Evolutionary conservation across 2,329 filamentous ascomycete genomes (phyloP), one percentile per base, ranked within the genome.

Genomic region (Sporothrix humicola): DNA sequence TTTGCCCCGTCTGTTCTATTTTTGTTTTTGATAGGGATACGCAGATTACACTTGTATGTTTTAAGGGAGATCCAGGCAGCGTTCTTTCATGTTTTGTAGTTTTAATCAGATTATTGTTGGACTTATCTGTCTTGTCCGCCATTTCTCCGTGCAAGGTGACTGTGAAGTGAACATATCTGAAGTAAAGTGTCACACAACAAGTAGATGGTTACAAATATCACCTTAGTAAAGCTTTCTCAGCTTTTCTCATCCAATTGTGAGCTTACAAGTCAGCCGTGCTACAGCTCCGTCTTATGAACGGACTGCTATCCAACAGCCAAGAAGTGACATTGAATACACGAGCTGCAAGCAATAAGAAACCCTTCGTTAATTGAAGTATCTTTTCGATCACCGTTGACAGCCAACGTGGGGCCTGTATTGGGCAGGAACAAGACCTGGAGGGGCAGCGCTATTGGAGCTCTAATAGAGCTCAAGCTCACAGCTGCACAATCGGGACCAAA

Each of bases 11-110:
- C 26, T 69, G 12, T 44, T 42, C 17, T 54, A 37, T 56, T 52
- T 31, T 26, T 9, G n/a, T 63, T 4, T 63, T 20, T 66, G 61
- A 48, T 66, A 46, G 42, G 59, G 71, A 72, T 68, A 68, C 50
- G 71, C 71, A 69, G 63, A 44, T 54, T 50, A 63, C 52, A 59
- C 54, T 73, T 72, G 71, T 69, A 72, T 44, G 71, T 69, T 72
- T 72, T 73, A 69, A 26, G 44, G 48, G 54, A 69, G 72, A 73
- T 73, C 54, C 31, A 69, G 72, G 65, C 42, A 73, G 72, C 72
- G 72, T 69, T 52, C 61, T 73, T 73, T 69, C 61, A 63, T 68
- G n/a, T 61, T 73, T 73, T 59, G 52, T 42, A 69, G 52, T 69
- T 68, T 59, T n/a, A 72, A 56, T 68, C 46, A 7, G 23, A 50